Conservation (phyloP, 176 grass and related monocot genomes). For the Aegilops sharonensis region DNA sequence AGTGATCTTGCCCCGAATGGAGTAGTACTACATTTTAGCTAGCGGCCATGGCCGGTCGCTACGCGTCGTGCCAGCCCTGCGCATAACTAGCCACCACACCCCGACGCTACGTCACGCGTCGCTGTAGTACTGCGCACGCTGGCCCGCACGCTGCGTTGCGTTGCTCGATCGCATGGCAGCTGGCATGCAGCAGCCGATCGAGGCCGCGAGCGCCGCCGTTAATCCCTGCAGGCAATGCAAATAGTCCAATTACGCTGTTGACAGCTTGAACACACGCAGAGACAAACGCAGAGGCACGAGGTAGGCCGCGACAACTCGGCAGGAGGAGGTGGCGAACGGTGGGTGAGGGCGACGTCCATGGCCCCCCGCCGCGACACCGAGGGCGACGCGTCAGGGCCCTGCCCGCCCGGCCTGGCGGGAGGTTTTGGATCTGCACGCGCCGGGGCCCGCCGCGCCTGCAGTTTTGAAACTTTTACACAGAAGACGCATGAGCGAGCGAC, state of each 20-base stretch:
- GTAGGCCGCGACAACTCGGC: constrained; percentile 47
- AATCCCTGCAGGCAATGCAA: neutral
- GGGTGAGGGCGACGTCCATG: constrained; percentile 8
- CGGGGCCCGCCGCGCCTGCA: neutral
- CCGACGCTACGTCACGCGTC: too few relatives aligned
- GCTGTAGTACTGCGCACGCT: too few relatives aligned
- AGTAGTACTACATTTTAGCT: too few relatives aligned
- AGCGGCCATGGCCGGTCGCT: too few relatives aligned
- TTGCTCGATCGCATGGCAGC: neutral
- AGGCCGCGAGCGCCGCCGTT: neutral
- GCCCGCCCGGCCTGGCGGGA: neutral
- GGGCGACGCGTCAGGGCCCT: constrained; percentile 29
- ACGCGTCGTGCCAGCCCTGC: too few relatives aligned
- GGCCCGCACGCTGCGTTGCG: neutral
- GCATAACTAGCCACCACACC: too few relatives aligned
- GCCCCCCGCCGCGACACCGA: neutral
- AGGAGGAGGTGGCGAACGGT: constrained; percentile 34
- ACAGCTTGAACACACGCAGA: neutral
- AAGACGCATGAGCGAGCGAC: neutral
- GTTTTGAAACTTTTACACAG: neutral
- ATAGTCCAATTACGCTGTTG: constrained; percentile 23
- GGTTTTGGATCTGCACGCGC: constrained; percentile 20
- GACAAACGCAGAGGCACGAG: constrained; percentile 32
- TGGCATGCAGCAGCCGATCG: neutral
- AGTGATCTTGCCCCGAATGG: too few relatives aligned